Evolutionary conservation across 2,329 filamentous ascomycete species (phyloP).

Genomic region (Fusarium gaditjirri): DNA sequence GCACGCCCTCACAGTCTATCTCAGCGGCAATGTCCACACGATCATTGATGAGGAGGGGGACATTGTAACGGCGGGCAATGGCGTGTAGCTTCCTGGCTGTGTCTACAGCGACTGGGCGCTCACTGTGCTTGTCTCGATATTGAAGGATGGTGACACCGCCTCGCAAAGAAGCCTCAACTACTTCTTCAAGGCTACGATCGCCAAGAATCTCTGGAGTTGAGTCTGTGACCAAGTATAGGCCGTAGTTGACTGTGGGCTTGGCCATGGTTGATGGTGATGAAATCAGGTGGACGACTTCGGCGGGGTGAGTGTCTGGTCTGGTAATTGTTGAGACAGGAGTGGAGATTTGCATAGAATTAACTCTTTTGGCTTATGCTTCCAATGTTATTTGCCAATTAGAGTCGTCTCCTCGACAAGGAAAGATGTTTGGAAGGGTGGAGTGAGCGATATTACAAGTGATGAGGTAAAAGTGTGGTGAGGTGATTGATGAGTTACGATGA

Average conservation of each 20-base stretch:
- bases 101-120: conserved; percentile 76
- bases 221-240: conserved; percentile 92
- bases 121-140: conserved; percentile 87
- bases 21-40: conserved; percentile 89
- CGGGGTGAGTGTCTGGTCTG: conserved; percentile 4
- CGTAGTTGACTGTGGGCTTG: conserved; percentile 70
- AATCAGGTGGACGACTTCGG: neutral
- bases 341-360: neutral
- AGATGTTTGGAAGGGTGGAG: conserved; percentile 1
- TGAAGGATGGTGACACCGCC: conserved; percentile 90
- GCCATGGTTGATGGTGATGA: conserved; percentile 1
- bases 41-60: conserved; percentile 93
- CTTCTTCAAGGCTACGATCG: conserved; percentile 71
- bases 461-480: neutral
- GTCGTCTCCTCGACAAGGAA: neutral
- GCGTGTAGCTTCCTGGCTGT: conserved; percentile 77
- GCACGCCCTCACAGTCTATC: conserved; percentile 88
- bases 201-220: conserved; percentile 88
- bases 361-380: neutral
- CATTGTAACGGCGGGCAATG: conserved; percentile 72
- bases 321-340: neutral
- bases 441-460: conserved; percentile 26
- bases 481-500: conserved; percentile 22
- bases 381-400: neutral
- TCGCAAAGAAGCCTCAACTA: conserved; percentile 79